Evolutionary conservation across 139 green algal species (phyloP).

Genomic region (Diplosphaera chodatii): DNA sequence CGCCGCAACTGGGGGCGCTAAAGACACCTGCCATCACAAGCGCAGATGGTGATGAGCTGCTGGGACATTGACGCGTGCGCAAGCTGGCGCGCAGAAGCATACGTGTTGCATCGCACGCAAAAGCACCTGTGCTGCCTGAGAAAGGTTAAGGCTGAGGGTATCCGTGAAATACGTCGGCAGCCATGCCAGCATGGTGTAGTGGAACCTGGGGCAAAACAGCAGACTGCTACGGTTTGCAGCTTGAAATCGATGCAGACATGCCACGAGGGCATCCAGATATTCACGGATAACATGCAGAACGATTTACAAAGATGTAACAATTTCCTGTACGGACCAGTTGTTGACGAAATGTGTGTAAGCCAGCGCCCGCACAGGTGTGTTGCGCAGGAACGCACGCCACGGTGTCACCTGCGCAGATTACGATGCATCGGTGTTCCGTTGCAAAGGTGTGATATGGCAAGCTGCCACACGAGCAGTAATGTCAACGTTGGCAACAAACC

Average conservation of each 20-base stretch:
- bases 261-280: no score
- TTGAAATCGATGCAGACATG: not conserved
- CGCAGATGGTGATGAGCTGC: not conserved
- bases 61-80: no score
- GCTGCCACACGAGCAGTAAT: no score
- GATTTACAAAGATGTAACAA: not conserved
- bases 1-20: constrained; percentile 74
- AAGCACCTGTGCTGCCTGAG: constrained; percentile 47
- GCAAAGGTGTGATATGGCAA: no score
- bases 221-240: not conserved
- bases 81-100: no score
- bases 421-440: no score
- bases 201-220: constrained; percentile 46
- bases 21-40: constrained; percentile 45
- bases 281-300: no score
- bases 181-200: constrained; percentile 96
- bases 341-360: constrained; percentile 94
- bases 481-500: no score
- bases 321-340: constrained; percentile 74
- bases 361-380: constrained; percentile 64
- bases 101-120: no score
- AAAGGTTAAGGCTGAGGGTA: constrained; percentile 71
- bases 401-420: constrained; percentile 40
- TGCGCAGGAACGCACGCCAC: constrained; percentile 80
- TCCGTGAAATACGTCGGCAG: constrained; percentile 93